Evolutionary conservation across 2,329 filamentous ascomycete genomes (phyloP).

Genomic region (Aspergillus pseudoglaucus): DNA sequence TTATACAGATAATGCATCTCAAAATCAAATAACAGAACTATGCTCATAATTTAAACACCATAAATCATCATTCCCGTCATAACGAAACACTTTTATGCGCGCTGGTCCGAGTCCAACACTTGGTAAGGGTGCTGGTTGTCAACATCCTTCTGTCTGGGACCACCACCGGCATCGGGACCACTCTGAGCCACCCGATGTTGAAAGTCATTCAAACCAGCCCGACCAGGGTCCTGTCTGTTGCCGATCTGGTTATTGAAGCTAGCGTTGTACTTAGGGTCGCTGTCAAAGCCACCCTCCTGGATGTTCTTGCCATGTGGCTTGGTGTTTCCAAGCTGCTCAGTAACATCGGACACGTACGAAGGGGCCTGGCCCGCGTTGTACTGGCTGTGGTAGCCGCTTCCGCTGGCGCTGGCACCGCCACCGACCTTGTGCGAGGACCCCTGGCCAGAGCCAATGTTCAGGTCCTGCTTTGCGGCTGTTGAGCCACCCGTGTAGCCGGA

Average conservation of each 20-base stretch:
- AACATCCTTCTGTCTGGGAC: conserved; percentile 19
- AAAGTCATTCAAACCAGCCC: conserved; percentile 39
- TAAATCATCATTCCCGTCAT: not conserved
- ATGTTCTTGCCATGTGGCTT: conserved; percentile 50
- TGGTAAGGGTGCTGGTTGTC: conserved; percentile 18
- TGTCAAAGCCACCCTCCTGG: conserved; percentile 42
- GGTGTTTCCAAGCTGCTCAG: conserved; percentile 21
- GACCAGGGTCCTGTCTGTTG: conserved; percentile 49
- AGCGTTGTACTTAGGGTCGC: conserved; percentile 39
- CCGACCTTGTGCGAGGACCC: conserved; percentile 10
- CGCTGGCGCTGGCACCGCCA: conserved; percentile 5
- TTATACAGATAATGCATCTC: too few relatives aligned
- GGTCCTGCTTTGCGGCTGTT: conserved; percentile 24
- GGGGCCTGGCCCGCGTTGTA: conserved; percentile 29
- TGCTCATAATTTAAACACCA: not conserved
- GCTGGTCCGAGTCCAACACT: conserved; percentile 22
- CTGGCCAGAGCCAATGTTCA: conserved; percentile 20
- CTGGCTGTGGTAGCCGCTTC: conserved; percentile 20
- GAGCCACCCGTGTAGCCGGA: conserved; percentile 31
- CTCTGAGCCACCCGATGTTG: conserved; percentile 24
- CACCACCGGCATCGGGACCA: conserved; percentile 19
- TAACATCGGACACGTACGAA: conserved; percentile 32
- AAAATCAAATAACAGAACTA: too few relatives aligned
- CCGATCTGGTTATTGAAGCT: conserved; percentile 51
- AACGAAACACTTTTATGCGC: conserved; percentile 14